phyloP scores from a whole-genome alignment of 345 rosid species.

The Syzygium jambos region DNA sequence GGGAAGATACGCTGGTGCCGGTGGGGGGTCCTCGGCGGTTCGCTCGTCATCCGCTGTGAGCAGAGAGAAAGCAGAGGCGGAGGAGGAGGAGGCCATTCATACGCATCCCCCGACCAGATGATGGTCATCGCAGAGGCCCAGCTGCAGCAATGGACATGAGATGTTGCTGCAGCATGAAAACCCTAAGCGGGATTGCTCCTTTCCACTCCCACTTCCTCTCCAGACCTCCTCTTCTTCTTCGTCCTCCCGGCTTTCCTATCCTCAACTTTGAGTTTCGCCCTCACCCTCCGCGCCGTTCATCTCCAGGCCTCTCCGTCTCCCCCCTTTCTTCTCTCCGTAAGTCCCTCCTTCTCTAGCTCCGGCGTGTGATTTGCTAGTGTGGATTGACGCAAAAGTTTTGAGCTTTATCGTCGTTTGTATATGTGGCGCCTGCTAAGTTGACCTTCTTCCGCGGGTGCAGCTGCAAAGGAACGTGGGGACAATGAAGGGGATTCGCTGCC shows the following conservation, averaged over 20 bases:
- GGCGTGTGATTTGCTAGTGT: not conserved
- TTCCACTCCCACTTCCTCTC: slow-evolving; percentile 4
- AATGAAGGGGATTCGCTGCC: not conserved
- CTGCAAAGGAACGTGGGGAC: slow-evolving; percentile 29
- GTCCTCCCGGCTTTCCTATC: slow-evolving; percentile 10
- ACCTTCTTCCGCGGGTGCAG: slow-evolving; percentile 14
- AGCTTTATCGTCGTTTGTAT: not conserved
- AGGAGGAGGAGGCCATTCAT: not conserved
- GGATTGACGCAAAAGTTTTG: not conserved
- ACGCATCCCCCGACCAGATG: not conserved
- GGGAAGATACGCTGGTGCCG: too few species aligned
- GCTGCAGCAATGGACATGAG: not conserved
- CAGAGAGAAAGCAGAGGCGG: not conserved
- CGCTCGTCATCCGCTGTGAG: not conserved
- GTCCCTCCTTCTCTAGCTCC: not conserved
- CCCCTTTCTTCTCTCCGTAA: slow-evolving; percentile 29
- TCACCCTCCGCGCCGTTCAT: slow-evolving; percentile 9
- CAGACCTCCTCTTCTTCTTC: slow-evolving; percentile 14
- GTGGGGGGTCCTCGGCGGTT: not conserved
- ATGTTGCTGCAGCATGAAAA: slow-evolving; percentile 14
- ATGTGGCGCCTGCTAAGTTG: not conserved
- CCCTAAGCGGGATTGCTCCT: slow-evolving; percentile 28
- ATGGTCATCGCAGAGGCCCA: not conserved
- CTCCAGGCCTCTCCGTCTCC: not conserved
- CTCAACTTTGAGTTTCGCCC: slow-evolving; percentile 14